Evolutionary conservation across 257 asterid species (phyloP).

Genomic region (Prunella vulgaris): DNA sequence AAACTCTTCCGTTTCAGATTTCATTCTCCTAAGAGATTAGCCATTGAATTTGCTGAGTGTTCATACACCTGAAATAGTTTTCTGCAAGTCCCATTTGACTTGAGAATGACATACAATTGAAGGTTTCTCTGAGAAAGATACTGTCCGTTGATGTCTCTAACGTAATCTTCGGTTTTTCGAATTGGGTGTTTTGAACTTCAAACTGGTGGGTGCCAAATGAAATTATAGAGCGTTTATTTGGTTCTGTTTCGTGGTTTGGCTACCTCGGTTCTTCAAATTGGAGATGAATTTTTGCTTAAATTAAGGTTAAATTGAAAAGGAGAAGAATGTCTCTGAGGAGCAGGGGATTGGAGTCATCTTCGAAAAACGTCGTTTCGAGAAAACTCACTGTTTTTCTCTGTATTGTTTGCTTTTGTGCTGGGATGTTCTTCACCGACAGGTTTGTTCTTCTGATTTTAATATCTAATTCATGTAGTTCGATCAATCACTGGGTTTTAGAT

Average conservation of each 20-base stretch:
- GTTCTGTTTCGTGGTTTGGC: conserved; percentile 20
- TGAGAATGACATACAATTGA: not conserved
- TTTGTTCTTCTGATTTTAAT: conserved; percentile 16
- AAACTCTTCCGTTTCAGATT: not conserved
- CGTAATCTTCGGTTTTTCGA: not conserved
- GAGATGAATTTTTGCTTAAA: conserved; percentile 31
- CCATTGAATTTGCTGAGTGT: not conserved
- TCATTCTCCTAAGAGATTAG: not conserved
- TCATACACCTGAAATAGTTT: not conserved
- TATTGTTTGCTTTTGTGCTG: conserved; percentile 70
- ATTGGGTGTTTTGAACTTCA: conserved; percentile 12
- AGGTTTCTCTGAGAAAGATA: not conserved
- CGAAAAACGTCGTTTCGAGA: conserved; percentile 38
- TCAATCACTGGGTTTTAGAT: not conserved
- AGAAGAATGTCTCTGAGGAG: conserved; percentile 58
- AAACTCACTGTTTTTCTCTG: conserved; percentile 60
- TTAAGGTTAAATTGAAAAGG: conserved; percentile 8
- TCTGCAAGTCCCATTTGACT: not conserved
- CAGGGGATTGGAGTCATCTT: conserved; percentile 52
- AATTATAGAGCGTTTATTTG: conserved; percentile 17
- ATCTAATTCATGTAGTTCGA: not conserved
- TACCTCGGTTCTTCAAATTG: conserved; percentile 23
- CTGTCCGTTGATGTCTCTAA: not conserved
- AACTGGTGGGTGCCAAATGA: conserved; percentile 17
- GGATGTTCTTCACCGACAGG: conserved; percentile 95